phyloP scores from a whole-genome alignment of 345 rosid species.

The Eutrema heterophyllum region DNA sequence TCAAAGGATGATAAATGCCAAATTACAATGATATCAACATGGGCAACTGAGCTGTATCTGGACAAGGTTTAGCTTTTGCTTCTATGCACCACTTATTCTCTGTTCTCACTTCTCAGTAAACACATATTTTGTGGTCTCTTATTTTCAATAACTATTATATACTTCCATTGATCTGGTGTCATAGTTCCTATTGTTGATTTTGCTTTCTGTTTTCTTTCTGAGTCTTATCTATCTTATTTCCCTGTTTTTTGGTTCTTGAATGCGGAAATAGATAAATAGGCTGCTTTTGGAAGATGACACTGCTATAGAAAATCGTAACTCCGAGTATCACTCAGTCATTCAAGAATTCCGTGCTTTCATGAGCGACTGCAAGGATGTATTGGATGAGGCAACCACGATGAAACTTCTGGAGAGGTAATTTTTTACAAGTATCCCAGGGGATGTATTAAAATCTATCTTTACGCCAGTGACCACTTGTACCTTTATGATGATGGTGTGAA shows the following conservation, averaged over 20 bases:
- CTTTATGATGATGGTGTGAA: slow-evolving; percentile 6
- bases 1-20: slow-evolving; percentile 93
- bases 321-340: slow-evolving; percentile 78
- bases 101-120: slow-evolving; percentile 10
- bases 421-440: background rate
- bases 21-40: slow-evolving; percentile 97
- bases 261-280: slow-evolving; percentile 59
- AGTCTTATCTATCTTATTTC: background rate
- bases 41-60: slow-evolving; percentile 96
- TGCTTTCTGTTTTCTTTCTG: background rate
- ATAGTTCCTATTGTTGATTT: slow-evolving; percentile 1
- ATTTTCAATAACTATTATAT: background rate
- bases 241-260: background rate
- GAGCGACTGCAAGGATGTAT: slow-evolving; percentile 89
- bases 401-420: slow-evolving; percentile 87
- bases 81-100: slow-evolving; percentile 5
- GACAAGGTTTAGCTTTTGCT: slow-evolving; percentile 73
- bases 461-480: background rate
- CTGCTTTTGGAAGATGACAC: slow-evolving; percentile 92
- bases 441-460: background rate
- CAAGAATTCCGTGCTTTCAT: slow-evolving; percentile 93
- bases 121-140: background rate
- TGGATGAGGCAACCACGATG: slow-evolving; percentile 99
- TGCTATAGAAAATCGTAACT: slow-evolving; percentile 72
- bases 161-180: background rate